Base-by-base conservation (phyloP, 2,329 filamentous ascomycete species). In the Neofusicoccum laricinum region DNA sequence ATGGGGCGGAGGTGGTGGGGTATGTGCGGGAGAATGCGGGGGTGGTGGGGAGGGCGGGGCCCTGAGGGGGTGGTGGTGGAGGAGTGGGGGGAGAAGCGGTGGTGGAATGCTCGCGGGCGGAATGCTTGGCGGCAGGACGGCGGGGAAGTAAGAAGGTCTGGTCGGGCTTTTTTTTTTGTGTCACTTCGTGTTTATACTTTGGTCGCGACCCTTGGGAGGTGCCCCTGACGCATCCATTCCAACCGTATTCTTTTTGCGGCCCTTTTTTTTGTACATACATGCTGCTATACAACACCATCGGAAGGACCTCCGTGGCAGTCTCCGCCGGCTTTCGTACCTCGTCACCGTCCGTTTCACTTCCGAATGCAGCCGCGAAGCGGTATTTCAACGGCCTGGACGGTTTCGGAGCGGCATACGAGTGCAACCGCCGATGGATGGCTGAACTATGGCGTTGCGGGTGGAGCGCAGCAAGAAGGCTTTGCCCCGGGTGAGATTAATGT, bases 1-100 rank as follows among this genome's bases (percentile, higher is more conserved):
- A 41, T 2, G 34, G 10, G 1, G 30, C 19, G 2, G 58, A 49
- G 19, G 58, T 61, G 2, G 45, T n/a, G 17, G 58, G 17, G 45
- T 61, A 61, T 8, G 58, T 61, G 19, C 17, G 46, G 17, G 40
- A 19, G 58, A 61, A 50, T 32, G 58, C 58, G 45, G 58, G 58
- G 19, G 45, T 50, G 45, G 58, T 49, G 34, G 58, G 55, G 7
- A 34, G 40, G 40, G 15, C 40, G 15, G 40, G 19, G 25, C n/a
- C 41, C 21, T 59, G 19, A 48, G n/a, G 15, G 48, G n/a, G 30
- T 15, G 30, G 8, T 1, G 30, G 8, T 19, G 15, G 7, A n/a
- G 1, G 30, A 15, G 7, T 36, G 34, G 34, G 34, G 5, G 11
- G 34, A 36, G 34, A 36, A 36, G 34, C 5, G 34, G n/a, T n/a